Evolutionary conservation across 192 early-diverging fungal genomes (phyloP).

Genomic region (Backusella westeae): DNA sequence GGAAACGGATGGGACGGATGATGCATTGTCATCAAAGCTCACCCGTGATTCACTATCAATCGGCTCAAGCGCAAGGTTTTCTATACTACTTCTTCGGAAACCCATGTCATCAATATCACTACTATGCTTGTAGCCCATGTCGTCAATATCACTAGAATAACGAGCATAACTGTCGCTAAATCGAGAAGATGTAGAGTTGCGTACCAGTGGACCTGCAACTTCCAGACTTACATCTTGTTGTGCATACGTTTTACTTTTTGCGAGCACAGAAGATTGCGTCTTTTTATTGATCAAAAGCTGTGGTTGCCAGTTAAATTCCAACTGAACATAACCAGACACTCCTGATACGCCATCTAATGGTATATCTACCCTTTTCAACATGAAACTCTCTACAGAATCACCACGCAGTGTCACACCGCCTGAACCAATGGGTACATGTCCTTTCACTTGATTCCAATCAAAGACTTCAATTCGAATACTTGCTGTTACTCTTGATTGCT

Average conservation of each 20-base stretch:
- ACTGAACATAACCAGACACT: conserved; percentile 38
- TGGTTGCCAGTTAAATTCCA: conserved; percentile 57
- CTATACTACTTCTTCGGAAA: neutral
- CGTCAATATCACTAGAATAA: neutral
- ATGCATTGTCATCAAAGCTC: neutral
- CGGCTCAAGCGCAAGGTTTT: neutral
- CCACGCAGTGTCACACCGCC: conserved; percentile 27
- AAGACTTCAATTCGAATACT: conserved; percentile 53
- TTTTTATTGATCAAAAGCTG: conserved; percentile 53
- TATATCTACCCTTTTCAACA: conserved; percentile 37
- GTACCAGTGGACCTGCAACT: neutral
- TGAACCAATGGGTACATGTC: conserved; percentile 44
- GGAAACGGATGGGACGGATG: neutral
- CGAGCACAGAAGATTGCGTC: conserved; percentile 44
- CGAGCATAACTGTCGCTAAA: neutral
- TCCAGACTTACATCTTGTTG: neutral
- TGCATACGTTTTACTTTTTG: conserved; percentile 17
- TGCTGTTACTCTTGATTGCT: conserved; percentile 22
- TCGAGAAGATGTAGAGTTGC: conserved; percentile 5
- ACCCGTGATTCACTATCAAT: neutral
- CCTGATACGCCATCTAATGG: conserved; percentile 27
- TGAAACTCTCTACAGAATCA: conserved; percentile 37
- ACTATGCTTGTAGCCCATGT: neutral
- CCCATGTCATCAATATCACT: conserved; percentile 4
- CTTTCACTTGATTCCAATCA: conserved; percentile 64